Percentiles rank a stretch among this genome's conserved stretches.
Conservation (phyloP, 202 grass and related monocot genomes). For the Schoenoplectus tabernaemontani region DNA sequence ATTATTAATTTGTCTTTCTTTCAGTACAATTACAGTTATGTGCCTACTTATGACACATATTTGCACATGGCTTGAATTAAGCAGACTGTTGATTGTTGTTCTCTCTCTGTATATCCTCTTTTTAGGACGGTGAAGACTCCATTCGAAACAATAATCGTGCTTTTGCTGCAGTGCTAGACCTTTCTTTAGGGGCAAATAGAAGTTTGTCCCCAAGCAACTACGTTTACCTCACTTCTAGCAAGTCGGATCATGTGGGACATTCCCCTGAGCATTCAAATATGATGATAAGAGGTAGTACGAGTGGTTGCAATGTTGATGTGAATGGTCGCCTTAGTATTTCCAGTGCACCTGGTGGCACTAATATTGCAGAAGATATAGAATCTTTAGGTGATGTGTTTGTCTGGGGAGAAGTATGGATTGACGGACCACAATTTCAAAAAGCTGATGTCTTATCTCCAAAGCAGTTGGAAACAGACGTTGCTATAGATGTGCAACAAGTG, state of each 20-base stretch:
- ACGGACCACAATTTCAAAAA: slow-evolving; percentile 48
- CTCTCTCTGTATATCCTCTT: background rate
- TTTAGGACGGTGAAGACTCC: slow-evolving; percentile 2
- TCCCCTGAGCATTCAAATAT: slow-evolving; percentile 58
- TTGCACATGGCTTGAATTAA: background rate
- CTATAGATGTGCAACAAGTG: slow-evolving; percentile 83
- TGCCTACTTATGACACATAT: background rate
- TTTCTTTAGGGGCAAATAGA: slow-evolving; percentile 30
- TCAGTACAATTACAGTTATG: background rate
- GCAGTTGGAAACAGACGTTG: slow-evolving; percentile 80
- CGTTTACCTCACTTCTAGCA: slow-evolving; percentile 32
- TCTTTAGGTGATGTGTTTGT: slow-evolving; percentile 90
- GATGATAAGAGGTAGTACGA: slow-evolving; percentile 63
- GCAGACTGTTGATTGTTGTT: background rate
- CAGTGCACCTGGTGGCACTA: slow-evolving; percentile 65
- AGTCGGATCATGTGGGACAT: slow-evolving; percentile 57
- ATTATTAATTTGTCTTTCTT: background rate
- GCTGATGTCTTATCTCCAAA: slow-evolving; percentile 60
- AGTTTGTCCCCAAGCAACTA: slow-evolving; percentile 42
- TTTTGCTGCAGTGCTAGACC: slow-evolving; percentile 41
- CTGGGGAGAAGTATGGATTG: slow-evolving; percentile 83
- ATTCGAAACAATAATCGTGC: slow-evolving; percentile 26
- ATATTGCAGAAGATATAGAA: slow-evolving; percentile 74
- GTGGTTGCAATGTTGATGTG: slow-evolving; percentile 26
- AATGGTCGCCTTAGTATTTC: slow-evolving; percentile 65